Percentiles rank a stretch among this genome's conserved stretches.
Conservation (phyloP, 306 rosid genomes). For the Ceratonia siliqua region DNA sequence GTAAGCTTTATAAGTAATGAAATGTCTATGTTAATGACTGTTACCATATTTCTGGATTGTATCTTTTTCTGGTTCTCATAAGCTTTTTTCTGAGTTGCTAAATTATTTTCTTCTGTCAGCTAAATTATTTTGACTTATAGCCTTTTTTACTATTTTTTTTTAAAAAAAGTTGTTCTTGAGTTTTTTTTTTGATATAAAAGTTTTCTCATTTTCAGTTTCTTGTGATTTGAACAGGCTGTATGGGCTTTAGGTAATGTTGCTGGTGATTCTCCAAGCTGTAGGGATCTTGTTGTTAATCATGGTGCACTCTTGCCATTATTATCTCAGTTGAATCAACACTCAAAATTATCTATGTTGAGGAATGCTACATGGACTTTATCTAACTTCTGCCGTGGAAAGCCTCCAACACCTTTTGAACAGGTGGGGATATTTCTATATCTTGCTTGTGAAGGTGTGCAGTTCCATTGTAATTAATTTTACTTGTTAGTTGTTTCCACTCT, state of each 20-base stretch:
- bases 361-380: constrained; percentile 71
- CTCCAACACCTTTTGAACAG: constrained; percentile 63
- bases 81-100: background rate
- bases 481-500: constrained; percentile 4
- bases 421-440: constrained; percentile 30
- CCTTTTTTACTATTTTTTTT: background rate
- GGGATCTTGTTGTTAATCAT: constrained; percentile 63
- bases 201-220: background rate
- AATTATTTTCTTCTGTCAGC: background rate
- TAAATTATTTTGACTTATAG: background rate
- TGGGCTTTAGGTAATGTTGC: constrained; percentile 74
- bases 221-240: constrained; percentile 48
- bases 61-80: background rate
- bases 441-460: background rate
- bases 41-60: background rate
- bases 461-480: background rate
- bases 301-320: constrained; percentile 62
- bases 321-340: constrained; percentile 50
- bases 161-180: background rate
- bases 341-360: constrained; percentile 64
- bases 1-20: background rate
- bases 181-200: background rate
- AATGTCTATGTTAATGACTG: background rate
- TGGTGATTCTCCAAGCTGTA: constrained; percentile 63
- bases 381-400: constrained; percentile 65